Base-by-base conservation (phyloP, 495 filamentous ascomycete genomes). In the Annulohypoxylon maeteangense region DNA sequence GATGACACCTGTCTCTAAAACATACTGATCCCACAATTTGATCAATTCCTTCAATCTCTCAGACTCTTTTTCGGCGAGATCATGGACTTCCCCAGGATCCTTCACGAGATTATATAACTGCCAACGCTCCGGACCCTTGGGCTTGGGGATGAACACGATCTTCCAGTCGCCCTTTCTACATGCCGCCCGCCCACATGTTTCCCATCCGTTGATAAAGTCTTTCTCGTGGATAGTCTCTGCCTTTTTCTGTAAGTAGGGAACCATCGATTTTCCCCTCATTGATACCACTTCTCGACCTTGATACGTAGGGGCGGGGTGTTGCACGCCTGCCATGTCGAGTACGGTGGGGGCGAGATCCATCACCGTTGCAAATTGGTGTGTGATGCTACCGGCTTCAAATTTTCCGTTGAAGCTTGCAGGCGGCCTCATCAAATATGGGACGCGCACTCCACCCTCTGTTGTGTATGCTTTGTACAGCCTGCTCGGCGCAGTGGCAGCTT, bases 261-360 rank as follows among this genome's bases (percentile, higher is more conserved):
- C 72, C 76, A 78, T 78, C 7, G 72, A 76, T 23, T 75, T 80
- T 12, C 89, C 89, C 40, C 89, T 83, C 86, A 90, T 87, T 22
- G 78, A 70, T 11, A 87, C 87, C n/a, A 89, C 76, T 67, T 87
- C 82, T 7, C 87, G 82, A 25, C 85, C 86, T 62, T 85, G 79
- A 66, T 88, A 90, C 4, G 71, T 83, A 2, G 87, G 83, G 1
- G 84, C 86, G 0, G 88, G 88, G 66, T 89, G 88, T 59, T 80
- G 74, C 11, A 90, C 78, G 27, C 88, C 88, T 0, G 87, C 89
- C 86, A 90, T 87, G 18, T 89, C 82, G 29, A 91, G 77, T 70
- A 90, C 87, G 4, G 85, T 88, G 1, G 87, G 88, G 4, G 84
- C 85, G 5, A 90, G 81, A 67, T 91, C 89, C 88, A 90, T 90